These are phyloP conservation scores for Talaromyces liani DNA, from an alignment of 495 filamentous ascomycete species.

Conservation along the genomic window DNA sequence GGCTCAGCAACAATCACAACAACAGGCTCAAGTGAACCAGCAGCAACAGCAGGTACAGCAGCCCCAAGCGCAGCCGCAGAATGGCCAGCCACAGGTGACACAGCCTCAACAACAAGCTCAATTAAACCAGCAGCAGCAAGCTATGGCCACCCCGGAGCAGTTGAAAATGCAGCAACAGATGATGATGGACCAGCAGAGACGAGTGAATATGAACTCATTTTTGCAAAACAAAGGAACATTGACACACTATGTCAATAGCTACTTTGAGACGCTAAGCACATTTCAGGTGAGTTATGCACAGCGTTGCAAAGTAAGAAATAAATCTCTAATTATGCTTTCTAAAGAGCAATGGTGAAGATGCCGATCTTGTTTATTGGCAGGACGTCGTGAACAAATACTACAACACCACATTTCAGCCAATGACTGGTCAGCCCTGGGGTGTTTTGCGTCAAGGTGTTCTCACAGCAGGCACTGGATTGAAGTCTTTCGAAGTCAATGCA, in stretches of 20 bases:
- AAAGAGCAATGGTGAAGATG: conserved; percentile 48
- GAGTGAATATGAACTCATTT: conserved; percentile 41
- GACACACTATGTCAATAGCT: conserved; percentile 49
- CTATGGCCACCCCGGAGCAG: conserved; percentile 34
- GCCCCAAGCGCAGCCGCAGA: conserved; percentile 31
- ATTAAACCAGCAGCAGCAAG: conserved; percentile 27
- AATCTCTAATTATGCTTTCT: conserved; percentile 6
- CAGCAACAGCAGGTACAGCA: conserved; percentile 29
- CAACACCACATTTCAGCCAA: conserved; percentile 25
- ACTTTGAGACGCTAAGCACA: conserved; percentile 62
- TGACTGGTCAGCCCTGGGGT: conserved; percentile 36
- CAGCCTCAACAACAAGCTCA: conserved; percentile 30
- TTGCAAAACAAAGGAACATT: conserved; percentile 27
- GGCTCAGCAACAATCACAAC: conserved; percentile 25
- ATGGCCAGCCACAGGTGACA: conserved; percentile 14
- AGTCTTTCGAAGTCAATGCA: conserved; percentile 72
- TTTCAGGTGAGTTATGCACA: conserved; percentile 44
- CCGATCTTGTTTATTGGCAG: conserved; percentile 65
- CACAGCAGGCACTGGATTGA: conserved; percentile 42
- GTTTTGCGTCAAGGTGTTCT: conserved; percentile 60
- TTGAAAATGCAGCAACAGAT: conserved; percentile 33
- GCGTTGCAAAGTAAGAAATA: conserved; percentile 8
- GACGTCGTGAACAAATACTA: conserved; percentile 70
- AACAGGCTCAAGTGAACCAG: conserved; percentile 17
- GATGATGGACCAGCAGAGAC: conserved; percentile 28